These are phyloP conservation scores for Hygrophila difformis DNA, from an alignment of 257 asterid species.

Conservation along the genomic window DNA sequence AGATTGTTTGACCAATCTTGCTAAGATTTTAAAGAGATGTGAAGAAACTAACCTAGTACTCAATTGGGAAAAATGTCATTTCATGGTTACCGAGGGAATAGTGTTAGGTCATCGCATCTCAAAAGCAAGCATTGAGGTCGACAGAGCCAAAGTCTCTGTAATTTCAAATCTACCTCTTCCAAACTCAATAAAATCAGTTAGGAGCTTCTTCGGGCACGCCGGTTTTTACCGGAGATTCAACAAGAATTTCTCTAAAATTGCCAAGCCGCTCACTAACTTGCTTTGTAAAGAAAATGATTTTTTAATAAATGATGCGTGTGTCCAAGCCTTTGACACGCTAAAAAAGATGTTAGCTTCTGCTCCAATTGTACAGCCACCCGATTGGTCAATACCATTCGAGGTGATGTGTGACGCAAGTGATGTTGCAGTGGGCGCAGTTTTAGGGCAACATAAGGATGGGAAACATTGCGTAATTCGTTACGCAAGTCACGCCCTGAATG, in stretches of 20 bases:
- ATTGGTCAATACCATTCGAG: neutral
- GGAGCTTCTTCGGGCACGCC: slow-evolving; percentile 7
- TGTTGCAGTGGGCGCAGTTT: neutral
- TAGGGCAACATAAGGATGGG: neutral
- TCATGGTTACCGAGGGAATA: no score
- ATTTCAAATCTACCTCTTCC: no score
- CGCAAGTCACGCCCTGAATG: neutral
- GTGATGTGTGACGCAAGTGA: neutral
- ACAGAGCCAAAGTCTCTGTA: no score
- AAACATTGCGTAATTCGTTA: neutral
- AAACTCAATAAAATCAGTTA: no score
- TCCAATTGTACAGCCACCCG: neutral
- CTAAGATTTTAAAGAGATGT: no score
- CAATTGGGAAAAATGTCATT: no score
- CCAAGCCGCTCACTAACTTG: neutral
- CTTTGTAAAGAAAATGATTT: neutral
- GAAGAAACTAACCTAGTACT: no score
- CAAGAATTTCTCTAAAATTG: neutral
- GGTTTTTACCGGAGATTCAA: neutral
- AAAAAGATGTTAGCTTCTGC: neutral
- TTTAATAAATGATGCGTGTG: neutral
- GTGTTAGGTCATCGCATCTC: no score
- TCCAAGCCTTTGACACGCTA: neutral
- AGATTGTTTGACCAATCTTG: no score
- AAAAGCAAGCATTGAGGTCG: no score